A percentile compares a stretch with the other conserved stretches of the same genome.
Conservation (phyloP, 306 rosid species). For the Dryas drummondii region DNA sequence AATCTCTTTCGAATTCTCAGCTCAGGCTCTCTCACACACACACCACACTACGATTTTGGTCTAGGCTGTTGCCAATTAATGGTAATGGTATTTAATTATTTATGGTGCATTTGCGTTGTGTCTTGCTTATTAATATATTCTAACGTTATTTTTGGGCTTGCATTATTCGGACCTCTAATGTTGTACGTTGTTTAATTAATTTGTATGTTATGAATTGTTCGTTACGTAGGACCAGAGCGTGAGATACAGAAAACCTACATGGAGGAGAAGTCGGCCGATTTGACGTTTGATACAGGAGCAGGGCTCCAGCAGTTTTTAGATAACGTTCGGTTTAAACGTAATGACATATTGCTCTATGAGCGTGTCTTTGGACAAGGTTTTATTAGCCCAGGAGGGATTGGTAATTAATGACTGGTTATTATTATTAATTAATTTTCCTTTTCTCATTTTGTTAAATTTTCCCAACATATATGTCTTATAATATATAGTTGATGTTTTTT, state of each 20-base stretch:
- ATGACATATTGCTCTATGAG: slow-evolving; percentile 48
- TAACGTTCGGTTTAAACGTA: slow-evolving; percentile 47
- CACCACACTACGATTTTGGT: background rate
- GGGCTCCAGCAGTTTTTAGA: slow-evolving; percentile 53
- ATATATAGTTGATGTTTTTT: background rate
- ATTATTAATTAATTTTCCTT: background rate
- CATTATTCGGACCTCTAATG: slow-evolving; percentile 4
- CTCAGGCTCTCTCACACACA: background rate
- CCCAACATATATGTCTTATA: background rate
- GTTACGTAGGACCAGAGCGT: slow-evolving; percentile 50
- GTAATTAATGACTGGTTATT: slow-evolving; percentile 22
- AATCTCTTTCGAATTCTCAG: background rate
- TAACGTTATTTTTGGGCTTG: background rate
- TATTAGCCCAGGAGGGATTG: slow-evolving; percentile 55
- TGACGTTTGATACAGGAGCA: slow-evolving; percentile 58
- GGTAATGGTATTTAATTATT: slow-evolving; percentile 18
- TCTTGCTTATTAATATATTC: background rate
- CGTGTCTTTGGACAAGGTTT: slow-evolving; percentile 51
- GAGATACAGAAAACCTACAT: slow-evolving; percentile 69
- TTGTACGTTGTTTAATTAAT: too few species aligned
- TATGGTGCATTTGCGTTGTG: background rate
- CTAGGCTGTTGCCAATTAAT: slow-evolving; percentile 23
- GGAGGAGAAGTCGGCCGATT: slow-evolving; percentile 60
- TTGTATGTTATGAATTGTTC: background rate
- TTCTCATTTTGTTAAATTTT: background rate